Percentiles rank a stretch among this genome's conserved stretches.
Evolutionary conservation across 441 rosid species (phyloP).

Genomic region (Jatropha multifida): DNA sequence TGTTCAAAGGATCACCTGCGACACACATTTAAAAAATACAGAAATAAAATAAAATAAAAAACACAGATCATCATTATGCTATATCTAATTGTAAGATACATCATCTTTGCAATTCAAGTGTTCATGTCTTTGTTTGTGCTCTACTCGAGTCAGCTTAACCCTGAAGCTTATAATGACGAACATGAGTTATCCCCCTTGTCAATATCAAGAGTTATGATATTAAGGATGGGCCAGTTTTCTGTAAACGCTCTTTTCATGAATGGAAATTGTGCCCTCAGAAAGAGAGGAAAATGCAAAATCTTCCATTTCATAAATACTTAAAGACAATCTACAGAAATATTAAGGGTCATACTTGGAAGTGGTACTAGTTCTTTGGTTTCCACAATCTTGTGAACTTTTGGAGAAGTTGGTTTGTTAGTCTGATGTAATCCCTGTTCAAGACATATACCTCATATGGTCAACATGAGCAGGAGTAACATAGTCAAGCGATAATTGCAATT

Average conservation of each 20-base stretch:
- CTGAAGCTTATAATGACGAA: not conserved
- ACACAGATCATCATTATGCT: not conserved
- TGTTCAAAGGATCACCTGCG: constrained; percentile 62
- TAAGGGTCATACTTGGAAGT: constrained; percentile 45
- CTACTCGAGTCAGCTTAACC: not conserved
- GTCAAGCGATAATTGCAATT: not conserved
- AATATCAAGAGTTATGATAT: not conserved
- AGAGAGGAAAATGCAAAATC: not conserved
- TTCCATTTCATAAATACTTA: not conserved
- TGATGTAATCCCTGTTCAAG: constrained; percentile 50
- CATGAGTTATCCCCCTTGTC: not conserved
- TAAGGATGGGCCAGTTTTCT: not conserved
- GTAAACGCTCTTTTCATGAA: not conserved
- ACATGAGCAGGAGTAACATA: not conserved
- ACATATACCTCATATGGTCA: constrained; percentile 7
- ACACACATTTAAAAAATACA: not conserved
- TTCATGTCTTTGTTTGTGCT: not conserved
- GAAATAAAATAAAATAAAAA: not conserved
- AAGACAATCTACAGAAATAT: not conserved
- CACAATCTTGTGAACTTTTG: constrained; percentile 46
- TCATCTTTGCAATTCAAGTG: not conserved
- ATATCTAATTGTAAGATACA: not conserved
- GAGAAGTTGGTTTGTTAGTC: constrained; percentile 41
- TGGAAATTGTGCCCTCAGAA: not conserved
- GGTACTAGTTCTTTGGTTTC: constrained; percentile 39